Evolutionary conservation across 257 asterid species (phyloP).

Genomic region (Jasminum sambac): DNA sequence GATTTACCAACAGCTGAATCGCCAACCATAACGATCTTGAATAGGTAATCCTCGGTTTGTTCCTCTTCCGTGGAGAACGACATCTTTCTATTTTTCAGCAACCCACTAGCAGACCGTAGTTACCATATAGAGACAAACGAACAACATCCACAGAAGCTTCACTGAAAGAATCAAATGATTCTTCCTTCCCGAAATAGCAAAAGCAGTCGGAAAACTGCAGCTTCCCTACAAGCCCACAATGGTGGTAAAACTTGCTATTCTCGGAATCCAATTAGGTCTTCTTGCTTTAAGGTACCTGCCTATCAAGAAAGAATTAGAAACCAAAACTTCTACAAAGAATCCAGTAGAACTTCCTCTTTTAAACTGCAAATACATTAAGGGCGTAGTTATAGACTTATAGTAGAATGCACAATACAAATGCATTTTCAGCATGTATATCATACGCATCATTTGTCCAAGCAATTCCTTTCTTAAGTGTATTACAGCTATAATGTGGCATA

Average conservation of each 20-base stretch:
- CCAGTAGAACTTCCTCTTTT: background rate
- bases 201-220: conserved; percentile 17
- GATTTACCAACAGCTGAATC: conserved; percentile 99
- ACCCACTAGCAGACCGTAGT: conserved; percentile 39
- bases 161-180: conserved; percentile 10
- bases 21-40: conserved; percentile 73
- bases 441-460: background rate
- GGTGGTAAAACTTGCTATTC: conserved; percentile 18
- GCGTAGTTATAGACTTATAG: background rate
- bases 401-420: background rate
- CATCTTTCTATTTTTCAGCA: conserved; percentile 49
- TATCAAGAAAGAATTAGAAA: conserved; percentile 34
- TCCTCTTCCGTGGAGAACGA: conserved; percentile 57
- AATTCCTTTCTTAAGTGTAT: background rate
- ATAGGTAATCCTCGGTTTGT: conserved; percentile 80
- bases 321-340: conserved; percentile 16
- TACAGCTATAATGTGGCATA: background rate
- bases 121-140: conserved; percentile 15
- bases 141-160: conserved; percentile 19
- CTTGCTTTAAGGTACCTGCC: conserved; percentile 39
- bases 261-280: conserved; percentile 20
- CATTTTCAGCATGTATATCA: background rate
- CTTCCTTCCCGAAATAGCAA: conserved; percentile 6
- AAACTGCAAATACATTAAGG: background rate
- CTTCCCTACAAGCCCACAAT: conserved; percentile 11